These are phyloP conservation scores for Penicillium psychrofluorescens DNA, from an alignment of 495 filamentous ascomycete species.

Conservation along the genomic window DNA sequence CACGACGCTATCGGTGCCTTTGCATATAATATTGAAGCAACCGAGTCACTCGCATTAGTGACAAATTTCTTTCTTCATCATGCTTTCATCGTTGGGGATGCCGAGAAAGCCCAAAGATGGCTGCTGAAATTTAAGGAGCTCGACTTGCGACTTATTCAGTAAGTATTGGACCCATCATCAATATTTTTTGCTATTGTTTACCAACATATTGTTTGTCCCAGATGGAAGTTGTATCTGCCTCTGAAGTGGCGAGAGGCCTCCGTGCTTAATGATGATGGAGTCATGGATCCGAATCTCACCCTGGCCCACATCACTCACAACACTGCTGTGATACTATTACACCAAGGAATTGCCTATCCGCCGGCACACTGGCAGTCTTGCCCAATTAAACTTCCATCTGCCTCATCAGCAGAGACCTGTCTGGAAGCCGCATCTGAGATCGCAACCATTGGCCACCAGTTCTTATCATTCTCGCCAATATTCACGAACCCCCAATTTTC, in stretches of 20 bases:
- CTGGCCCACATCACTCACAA: slow-evolving; percentile 20
- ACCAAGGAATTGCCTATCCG: slow-evolving; percentile 18
- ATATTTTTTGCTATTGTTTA: too few relatives aligned
- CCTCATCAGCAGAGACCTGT: slow-evolving; percentile 14
- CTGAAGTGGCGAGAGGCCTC: slow-evolving; percentile 8
- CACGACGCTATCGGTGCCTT: slow-evolving; percentile 11
- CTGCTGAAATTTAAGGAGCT: slow-evolving; percentile 1
- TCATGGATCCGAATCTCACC: slow-evolving; percentile 20
- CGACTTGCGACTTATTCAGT: too few relatives aligned
- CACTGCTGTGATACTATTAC: slow-evolving; percentile 16
- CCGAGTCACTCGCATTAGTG: slow-evolving; percentile 11
- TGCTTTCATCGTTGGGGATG: slow-evolving; percentile 4
- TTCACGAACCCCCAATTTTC: slow-evolving; percentile 18
- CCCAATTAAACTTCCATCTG: slow-evolving; percentile 11
- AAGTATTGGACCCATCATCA: too few relatives aligned
- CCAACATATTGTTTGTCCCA: too few relatives aligned
- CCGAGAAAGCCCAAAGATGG: slow-evolving; percentile 8
- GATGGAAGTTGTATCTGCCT: slow-evolving; percentile 7
- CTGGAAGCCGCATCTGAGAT: slow-evolving; percentile 18
- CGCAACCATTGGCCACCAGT: slow-evolving; percentile 11
- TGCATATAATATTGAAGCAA: slow-evolving; percentile 13
- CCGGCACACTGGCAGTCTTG: slow-evolving; percentile 10
- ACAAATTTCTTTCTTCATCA: slow-evolving; percentile 14
- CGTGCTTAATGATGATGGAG: slow-evolving; percentile 2
- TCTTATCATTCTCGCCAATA: slow-evolving; percentile 9